Conservation (phyloP, 805 yeast species). For the Yarrowia osloensis region DNA sequence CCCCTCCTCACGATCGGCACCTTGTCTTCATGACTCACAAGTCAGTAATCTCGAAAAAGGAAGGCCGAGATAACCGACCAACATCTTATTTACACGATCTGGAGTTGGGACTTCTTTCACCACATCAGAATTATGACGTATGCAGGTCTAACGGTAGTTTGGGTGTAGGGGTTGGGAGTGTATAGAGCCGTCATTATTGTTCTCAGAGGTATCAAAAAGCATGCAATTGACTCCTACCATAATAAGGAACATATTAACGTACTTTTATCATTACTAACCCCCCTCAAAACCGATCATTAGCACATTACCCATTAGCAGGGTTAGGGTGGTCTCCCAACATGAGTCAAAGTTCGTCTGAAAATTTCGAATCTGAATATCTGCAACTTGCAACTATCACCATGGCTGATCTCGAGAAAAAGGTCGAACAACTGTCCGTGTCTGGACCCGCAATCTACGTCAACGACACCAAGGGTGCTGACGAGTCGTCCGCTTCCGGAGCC, state of each 20-base stretch:
- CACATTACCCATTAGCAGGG: background rate
- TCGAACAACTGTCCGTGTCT: slow-evolving; percentile 34
- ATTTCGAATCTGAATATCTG: background rate
- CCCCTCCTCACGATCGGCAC: background rate
- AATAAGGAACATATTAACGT: too few species aligned
- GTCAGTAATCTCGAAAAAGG: background rate
- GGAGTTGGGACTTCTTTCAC: slow-evolving; percentile 2
- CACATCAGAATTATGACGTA: background rate
- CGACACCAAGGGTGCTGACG: slow-evolving; percentile 73
- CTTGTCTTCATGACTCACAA: background rate
- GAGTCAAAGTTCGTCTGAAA: slow-evolving; percentile 13
- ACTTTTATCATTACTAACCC: too few species aligned
- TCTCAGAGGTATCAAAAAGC: too few species aligned
- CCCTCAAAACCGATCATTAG: too few species aligned
- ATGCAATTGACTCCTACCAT: too few species aligned
- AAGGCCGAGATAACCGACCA: background rate
- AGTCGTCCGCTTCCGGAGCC: slow-evolving; percentile 59
- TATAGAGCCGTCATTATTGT: too few species aligned
- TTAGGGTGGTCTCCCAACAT: background rate
- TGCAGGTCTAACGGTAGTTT: background rate
- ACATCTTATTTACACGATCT: background rate
- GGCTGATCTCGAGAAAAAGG: slow-evolving; percentile 34
- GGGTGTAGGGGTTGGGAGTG: background rate
- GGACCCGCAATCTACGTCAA: slow-evolving; percentile 57
- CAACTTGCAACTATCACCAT: slow-evolving; percentile 27